phyloP scores from a whole-genome alignment of 164 flowering plant species.

The Vitis riparia region DNA sequence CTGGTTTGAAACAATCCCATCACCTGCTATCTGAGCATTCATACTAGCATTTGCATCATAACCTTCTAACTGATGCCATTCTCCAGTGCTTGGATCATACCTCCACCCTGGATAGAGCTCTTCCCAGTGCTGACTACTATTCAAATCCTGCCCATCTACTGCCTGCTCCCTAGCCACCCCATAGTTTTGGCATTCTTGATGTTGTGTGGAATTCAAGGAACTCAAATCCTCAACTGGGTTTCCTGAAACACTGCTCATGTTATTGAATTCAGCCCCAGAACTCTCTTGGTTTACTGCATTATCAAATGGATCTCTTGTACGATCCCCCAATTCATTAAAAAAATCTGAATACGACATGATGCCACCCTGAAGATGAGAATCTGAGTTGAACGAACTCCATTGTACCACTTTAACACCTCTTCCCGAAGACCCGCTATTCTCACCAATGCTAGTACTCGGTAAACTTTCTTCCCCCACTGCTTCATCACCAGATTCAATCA shows the following conservation, averaged over 20 bases:
- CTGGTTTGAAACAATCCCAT: conserved; percentile 2
- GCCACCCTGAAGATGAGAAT: not conserved
- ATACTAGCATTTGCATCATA: conserved; percentile 7
- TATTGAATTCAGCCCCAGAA: not conserved
- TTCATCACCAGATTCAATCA: conserved; percentile 7
- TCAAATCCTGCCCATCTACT: conserved; percentile 8
- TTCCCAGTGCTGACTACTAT: conserved; percentile 15
- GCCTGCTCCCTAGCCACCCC: conserved; percentile 2
- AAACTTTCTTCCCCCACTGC: not conserved
- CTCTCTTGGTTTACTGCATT: conserved; percentile 1
- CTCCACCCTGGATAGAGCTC: conserved; percentile 22
- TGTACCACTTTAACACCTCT: conserved; percentile 17
- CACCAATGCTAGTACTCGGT: not conserved
- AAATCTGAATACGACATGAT: conserved; percentile 18
- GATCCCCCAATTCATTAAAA: conserved; percentile 16
- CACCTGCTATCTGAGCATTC: conserved; percentile 3
- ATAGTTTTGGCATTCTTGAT: conserved; percentile 2
- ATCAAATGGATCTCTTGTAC: conserved; percentile 7
- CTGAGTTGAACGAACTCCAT: conserved; percentile 20
- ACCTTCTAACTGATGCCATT: conserved; percentile 16
- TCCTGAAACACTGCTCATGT: not conserved
- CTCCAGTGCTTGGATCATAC: conserved; percentile 16
- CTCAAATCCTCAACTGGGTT: conserved; percentile 1
- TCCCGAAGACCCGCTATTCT: not conserved
- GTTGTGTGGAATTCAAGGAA: not conserved